phyloP scores from a whole-genome alignment of 768 basidiomycete genomes.

The Trametopsis cervina region DNA sequence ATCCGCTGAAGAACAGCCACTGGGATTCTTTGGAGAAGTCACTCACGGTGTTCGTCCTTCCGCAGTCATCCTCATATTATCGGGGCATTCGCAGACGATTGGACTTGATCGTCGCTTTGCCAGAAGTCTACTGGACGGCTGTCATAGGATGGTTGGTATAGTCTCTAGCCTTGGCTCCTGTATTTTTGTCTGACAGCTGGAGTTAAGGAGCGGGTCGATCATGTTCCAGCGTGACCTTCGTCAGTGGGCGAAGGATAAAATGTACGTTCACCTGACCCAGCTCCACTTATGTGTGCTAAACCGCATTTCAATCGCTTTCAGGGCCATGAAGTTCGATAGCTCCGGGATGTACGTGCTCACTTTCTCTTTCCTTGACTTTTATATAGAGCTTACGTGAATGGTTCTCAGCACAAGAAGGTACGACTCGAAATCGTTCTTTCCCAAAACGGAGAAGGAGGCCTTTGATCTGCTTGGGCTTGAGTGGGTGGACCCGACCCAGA shows the following conservation, averaged over 20 bases:
- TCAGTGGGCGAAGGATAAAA: slow-evolving; percentile 58
- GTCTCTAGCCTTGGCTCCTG: too few relatives aligned
- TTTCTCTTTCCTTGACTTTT: not conserved
- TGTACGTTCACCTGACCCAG: slow-evolving; percentile 28
- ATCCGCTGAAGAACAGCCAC: slow-evolving; percentile 48
- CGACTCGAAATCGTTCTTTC: slow-evolving; percentile 53
- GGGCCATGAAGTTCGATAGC: slow-evolving; percentile 82
- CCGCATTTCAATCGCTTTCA: slow-evolving; percentile 21
- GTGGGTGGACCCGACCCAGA: slow-evolving; percentile 62
- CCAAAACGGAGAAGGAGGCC: slow-evolving; percentile 63
- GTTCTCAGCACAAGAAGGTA: slow-evolving; percentile 47
- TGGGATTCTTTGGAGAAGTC: slow-evolving; percentile 84
- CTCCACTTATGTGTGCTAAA: not conserved
- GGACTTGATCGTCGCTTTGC: slow-evolving; percentile 77
- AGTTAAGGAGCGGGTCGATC: slow-evolving; percentile 72
- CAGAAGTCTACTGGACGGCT: slow-evolving; percentile 80
- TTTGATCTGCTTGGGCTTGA: slow-evolving; percentile 65
- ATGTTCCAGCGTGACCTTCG: slow-evolving; percentile 87
- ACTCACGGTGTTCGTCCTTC: slow-evolving; percentile 71
- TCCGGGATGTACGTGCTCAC: slow-evolving; percentile 56
- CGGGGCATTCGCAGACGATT: slow-evolving; percentile 56
- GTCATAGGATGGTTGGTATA: slow-evolving; percentile 79
- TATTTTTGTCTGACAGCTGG: not conserved
- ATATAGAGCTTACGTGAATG: not conserved
- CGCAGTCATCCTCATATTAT: slow-evolving; percentile 26